Evolutionary conservation across 73 alveolate species (phyloP).

Genomic region (Symbiodinium pilosum): DNA sequence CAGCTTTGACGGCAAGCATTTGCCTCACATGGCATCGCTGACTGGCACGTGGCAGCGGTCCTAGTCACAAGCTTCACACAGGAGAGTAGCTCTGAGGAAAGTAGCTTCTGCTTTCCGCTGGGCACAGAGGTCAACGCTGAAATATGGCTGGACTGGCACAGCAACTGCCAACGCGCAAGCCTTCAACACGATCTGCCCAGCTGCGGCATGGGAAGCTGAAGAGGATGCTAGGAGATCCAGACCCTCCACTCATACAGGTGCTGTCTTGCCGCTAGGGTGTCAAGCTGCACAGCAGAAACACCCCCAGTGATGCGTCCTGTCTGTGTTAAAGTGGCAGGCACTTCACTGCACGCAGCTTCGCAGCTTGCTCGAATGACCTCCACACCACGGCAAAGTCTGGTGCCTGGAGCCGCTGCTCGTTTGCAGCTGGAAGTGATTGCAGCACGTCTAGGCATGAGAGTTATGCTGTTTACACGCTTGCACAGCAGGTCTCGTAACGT

Average conservation of each 20-base stretch:
- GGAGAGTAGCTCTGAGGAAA: neutral
- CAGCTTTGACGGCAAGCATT: slow-evolving; percentile 43
- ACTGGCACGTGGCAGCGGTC: neutral
- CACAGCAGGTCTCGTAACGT: neutral
- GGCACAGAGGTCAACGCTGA: neutral
- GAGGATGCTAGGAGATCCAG: neutral
- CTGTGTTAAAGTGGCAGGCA: neutral
- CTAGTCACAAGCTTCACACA: neutral
- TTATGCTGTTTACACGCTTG: neutral
- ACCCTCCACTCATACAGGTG: neutral
- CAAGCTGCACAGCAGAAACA: neutral
- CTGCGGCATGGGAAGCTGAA: neutral
- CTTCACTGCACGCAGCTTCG: neutral
- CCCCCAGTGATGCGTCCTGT: neutral
- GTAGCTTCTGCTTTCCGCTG: neutral
- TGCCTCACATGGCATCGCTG: slow-evolving; percentile 45
- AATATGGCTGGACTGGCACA: slow-evolving; percentile 12
- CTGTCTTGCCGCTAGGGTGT: neutral
- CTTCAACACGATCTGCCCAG: neutral
- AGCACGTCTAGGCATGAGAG: neutral
- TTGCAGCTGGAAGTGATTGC: neutral
- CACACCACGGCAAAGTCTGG: neutral
- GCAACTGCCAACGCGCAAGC: neutral
- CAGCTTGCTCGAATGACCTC: neutral
- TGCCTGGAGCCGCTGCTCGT: neutral